phyloP scores from a whole-genome alignment of 768 basidiomycete genomes.

The Suillus placidus region DNA sequence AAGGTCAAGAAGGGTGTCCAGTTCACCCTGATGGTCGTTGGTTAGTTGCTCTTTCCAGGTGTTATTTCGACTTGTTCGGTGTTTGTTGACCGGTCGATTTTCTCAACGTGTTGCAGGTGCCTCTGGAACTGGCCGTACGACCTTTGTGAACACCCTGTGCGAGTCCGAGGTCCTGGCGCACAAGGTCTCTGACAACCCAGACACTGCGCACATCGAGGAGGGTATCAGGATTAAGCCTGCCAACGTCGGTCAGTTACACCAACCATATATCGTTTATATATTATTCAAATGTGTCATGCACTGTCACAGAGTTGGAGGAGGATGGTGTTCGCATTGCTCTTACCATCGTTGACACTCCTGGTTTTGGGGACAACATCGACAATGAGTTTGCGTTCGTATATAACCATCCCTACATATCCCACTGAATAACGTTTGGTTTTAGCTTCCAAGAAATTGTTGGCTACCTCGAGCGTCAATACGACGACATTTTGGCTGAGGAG shows the following conservation, averaged over 20 bases:
- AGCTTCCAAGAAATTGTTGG: conserved; percentile 98
- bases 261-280: background rate
- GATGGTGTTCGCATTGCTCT: conserved; percentile 97
- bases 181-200: conserved; percentile 83
- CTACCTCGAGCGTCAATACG: conserved; percentile 97
- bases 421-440: conserved; percentile 11
- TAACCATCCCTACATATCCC: conserved; percentile 10
- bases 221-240: conserved; percentile 93
- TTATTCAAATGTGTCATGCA: conserved; percentile 7
- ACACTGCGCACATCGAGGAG: conserved; percentile 91
- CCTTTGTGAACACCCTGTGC: conserved; percentile 99
- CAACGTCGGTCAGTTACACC: conserved; percentile 70
- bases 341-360: conserved; percentile 98
- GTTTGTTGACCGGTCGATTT: conserved; percentile 18
- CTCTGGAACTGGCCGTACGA: conserved; percentile 96
- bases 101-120: conserved; percentile 61
- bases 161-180: conserved; percentile 91
- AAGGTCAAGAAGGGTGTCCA: conserved; percentile 99
- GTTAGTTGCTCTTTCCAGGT: conserved; percentile 50
- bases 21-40: conserved; percentile 97
- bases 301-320: conserved; percentile 84
- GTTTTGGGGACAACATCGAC: conserved; percentile 98
- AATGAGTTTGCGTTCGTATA: conserved; percentile 91
- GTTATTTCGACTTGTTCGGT: conserved; percentile 13
- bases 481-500: conserved; percentile 97